These are phyloP conservation scores for Candida dajiaensis DNA, from an alignment of 805 yeast genomes.

Conservation along the genomic window DNA sequence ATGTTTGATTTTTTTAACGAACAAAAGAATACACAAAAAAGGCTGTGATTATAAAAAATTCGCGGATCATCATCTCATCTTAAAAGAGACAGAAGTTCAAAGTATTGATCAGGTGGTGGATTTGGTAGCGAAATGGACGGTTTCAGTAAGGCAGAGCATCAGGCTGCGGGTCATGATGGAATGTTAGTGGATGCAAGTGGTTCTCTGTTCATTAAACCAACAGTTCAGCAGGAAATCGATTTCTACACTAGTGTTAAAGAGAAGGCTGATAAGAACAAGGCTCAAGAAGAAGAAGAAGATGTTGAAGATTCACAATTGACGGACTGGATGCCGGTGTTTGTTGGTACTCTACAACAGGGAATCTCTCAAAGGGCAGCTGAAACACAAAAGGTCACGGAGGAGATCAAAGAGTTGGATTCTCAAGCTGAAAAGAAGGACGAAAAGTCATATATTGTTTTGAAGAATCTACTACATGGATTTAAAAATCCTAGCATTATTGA, in stretches of 20 bases:
- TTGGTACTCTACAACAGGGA: slow-evolving; percentile 55
- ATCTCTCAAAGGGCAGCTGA: slow-evolving; percentile 25
- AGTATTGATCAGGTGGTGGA: too few relatives aligned
- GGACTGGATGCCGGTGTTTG: slow-evolving; percentile 59
- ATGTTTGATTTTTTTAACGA: background rate
- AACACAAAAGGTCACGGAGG: slow-evolving; percentile 20
- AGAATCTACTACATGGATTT: slow-evolving; percentile 61
- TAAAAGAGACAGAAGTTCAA: background rate
- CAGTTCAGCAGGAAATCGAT: slow-evolving; percentile 59
- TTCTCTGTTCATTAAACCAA: slow-evolving; percentile 65
- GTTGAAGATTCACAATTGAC: slow-evolving; percentile 29
- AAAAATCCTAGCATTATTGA: slow-evolving; percentile 69
- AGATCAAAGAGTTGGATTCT: slow-evolving; percentile 8
- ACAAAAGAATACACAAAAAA: background rate
- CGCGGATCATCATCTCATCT: background rate
- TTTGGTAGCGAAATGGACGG: slow-evolving; percentile 1
- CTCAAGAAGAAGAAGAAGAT: slow-evolving; percentile 14
- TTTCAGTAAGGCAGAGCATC: slow-evolving; percentile 34
- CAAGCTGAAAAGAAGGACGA: slow-evolving; percentile 9
- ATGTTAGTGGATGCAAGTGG: slow-evolving; percentile 59
- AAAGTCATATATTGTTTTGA: slow-evolving; percentile 52
- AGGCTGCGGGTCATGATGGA: slow-evolving; percentile 94
- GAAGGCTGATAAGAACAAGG: slow-evolving; percentile 23
- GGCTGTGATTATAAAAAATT: background rate
- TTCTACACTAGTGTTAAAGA: slow-evolving; percentile 47